Conservation (phyloP, 805 yeast species). For the Dipodascus albidus region DNA sequence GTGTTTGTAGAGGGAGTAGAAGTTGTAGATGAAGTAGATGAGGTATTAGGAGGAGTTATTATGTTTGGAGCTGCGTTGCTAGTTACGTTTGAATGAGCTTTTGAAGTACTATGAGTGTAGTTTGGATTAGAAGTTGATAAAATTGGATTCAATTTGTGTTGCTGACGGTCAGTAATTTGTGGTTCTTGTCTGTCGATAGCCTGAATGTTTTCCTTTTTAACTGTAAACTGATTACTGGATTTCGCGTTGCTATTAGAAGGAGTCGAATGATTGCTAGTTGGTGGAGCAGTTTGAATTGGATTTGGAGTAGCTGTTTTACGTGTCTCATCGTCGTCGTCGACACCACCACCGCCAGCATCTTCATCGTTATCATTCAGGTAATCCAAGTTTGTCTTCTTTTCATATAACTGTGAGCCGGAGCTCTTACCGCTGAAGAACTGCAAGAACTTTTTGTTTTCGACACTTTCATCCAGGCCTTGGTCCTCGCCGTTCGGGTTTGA, state of each 20-base stretch:
- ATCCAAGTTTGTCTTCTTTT: conserved; percentile 2
- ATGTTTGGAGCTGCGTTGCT: background rate
- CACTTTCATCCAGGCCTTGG: conserved; percentile 17
- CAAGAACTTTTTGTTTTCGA: background rate
- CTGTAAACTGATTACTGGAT: background rate
- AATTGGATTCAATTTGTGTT: background rate
- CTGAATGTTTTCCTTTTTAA: background rate
- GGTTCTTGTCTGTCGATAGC: background rate
- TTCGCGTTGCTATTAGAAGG: background rate
- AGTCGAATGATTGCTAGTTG: conserved; percentile 1
- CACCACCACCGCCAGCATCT: conserved; percentile 9
- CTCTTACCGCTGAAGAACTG: background rate
- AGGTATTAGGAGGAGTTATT: background rate
- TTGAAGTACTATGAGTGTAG: background rate
- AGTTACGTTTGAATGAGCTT: background rate
- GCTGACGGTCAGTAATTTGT: background rate
- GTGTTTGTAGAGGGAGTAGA: background rate
- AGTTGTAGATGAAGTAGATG: background rate
- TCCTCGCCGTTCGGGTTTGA: conserved; percentile 44
- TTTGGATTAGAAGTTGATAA: background rate
- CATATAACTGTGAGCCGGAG: background rate
- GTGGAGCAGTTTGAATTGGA: background rate
- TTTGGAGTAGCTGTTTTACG: background rate
- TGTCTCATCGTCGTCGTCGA: background rate
- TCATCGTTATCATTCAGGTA: conserved; percentile 5